Conservation (phyloP, 352 stramenopile species). For the Pythium pyrilobum region DNA sequence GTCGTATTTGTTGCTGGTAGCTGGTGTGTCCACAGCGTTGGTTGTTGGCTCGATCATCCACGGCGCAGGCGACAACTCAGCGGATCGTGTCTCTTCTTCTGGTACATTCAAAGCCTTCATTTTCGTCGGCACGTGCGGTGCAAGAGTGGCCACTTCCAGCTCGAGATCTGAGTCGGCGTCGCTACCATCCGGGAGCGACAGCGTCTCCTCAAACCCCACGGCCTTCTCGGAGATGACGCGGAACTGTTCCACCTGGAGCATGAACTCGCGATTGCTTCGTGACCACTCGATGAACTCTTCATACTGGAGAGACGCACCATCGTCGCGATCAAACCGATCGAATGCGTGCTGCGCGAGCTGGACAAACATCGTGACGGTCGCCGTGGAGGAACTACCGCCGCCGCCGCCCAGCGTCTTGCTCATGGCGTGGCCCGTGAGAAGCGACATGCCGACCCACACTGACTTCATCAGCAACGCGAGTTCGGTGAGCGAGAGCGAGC, state of each 20-base stretch:
- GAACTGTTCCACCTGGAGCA: slow-evolving; percentile 81
- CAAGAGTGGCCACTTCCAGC: slow-evolving; percentile 19
- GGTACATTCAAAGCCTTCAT: not conserved
- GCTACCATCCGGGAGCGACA: slow-evolving; percentile 59
- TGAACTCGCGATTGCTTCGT: slow-evolving; percentile 79
- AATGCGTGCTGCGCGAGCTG: slow-evolving; percentile 54
- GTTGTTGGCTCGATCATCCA: slow-evolving; percentile 50
- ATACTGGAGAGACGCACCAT: slow-evolving; percentile 42
- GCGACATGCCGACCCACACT: slow-evolving; percentile 59
- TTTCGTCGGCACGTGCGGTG: not conserved
- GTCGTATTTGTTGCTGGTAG: slow-evolving; percentile 9
- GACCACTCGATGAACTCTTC: slow-evolving; percentile 83
- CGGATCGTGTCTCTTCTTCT: not conserved
- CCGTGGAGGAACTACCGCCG: not conserved
- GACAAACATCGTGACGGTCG: slow-evolving; percentile 23
- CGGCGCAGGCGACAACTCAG: slow-evolving; percentile 23
- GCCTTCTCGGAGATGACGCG: slow-evolving; percentile 65
- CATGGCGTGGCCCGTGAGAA: slow-evolving; percentile 37
- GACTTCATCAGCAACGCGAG: slow-evolving; percentile 80
- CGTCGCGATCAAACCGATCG: slow-evolving; percentile 38
- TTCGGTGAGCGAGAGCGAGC: slow-evolving; percentile 65
- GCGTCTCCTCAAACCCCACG: slow-evolving; percentile 51
- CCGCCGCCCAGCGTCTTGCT: not conserved
- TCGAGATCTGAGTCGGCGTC: slow-evolving; percentile 78
- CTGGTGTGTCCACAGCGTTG: not conserved